Percentiles rank a stretch among this genome's conserved stretches.
These are phyloP conservation scores for Ganoderma boninense DNA, from an alignment of 1,284 basidiomycete genomes.

Conservation along the genomic window DNA sequence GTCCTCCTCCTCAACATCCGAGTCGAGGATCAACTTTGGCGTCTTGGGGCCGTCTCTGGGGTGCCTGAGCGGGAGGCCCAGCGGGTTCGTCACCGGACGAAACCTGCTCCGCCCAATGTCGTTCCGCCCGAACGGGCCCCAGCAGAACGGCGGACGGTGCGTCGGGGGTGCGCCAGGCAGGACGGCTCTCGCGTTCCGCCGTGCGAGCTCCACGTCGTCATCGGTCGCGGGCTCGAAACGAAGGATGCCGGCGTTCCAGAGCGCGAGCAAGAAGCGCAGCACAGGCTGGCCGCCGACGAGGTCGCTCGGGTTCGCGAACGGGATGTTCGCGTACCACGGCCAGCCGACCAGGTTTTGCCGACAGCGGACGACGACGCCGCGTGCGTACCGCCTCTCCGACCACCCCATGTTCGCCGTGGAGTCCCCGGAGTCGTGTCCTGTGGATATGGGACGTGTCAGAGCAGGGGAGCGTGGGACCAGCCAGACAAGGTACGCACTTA, in stretches of 20 bases:
- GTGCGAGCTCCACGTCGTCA: conserved; percentile 8
- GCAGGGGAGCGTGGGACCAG: background rate
- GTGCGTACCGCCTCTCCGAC: background rate
- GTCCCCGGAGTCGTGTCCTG: background rate
- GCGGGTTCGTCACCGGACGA: no score
- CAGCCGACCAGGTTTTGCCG: background rate
- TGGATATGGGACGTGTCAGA: background rate
- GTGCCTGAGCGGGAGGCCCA: no score
- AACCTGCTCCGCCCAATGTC: no score
- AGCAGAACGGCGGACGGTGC: conserved; percentile 1
- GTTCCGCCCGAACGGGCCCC: conserved; percentile 7
- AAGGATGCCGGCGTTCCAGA: conserved; percentile 1
- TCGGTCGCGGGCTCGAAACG: conserved; percentile 7
- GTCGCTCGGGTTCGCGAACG: conserved; percentile 3
- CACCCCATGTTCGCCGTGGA: background rate
- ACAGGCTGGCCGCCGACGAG: conserved; percentile 6
- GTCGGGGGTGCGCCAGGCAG: background rate
- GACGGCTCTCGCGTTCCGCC: conserved; percentile 5
- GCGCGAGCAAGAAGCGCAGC: background rate
- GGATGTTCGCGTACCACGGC: conserved; percentile 6
- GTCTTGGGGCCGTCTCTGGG: no score
- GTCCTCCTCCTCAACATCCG: no score
- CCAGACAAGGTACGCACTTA: background rate
- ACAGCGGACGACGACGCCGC: background rate
- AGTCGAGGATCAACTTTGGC: no score